Evolutionary conservation across 2,329 filamentous ascomycete species (phyloP), one percentile per base, ranked within the genome.

Genomic region (Uncinocarpus reesii): DNA sequence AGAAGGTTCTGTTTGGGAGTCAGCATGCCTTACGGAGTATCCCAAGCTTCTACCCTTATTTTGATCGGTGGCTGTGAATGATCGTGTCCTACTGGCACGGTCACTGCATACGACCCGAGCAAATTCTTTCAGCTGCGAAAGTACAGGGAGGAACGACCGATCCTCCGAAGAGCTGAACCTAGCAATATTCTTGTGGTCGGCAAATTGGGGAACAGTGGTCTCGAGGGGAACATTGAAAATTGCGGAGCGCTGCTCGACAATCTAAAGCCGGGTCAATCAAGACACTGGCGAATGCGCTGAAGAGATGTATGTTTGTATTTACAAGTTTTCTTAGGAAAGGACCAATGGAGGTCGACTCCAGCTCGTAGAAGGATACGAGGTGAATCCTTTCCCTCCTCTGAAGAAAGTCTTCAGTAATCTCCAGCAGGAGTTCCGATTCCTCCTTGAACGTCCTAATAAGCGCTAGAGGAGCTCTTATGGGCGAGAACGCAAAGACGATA

Each of bases 401-500:
- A 13, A 48, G 13, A 36, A 68, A 70, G 37, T 64, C 55, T 50
- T 65, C 64, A 4, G 60, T 66, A 52, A 69, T 64, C 41, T 66
- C 63, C 52, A 67, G 62, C 11, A 69, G 54, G 20, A 59, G 60
- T 45, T 69, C 64, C 5, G 65, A 69, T 16, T 63, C 69, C 48
- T 70, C 67, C 50, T 74, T 66, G n/a, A 81, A 62, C 74, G 8
- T n/a, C 7, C 29, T 20, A 7, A 44, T 4, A 3, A 45, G 20
- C 11, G 5, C 18, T 1, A 11, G 18, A 18, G 18, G 7, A 10
- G 23, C 2, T 11, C 24, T 8, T 7, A 8, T 5, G 4, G 13
- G 23, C n/a, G 26, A 29, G 24, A 26, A 47, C 24, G 6, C 21
- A 15, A 13, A 6, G 4, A 21, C 16, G 18, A 42, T 47, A 6